Evolutionary conservation across 441 rosid species (phyloP), one percentile per base, ranked within the genome.

Genomic region (Manihot esculenta): DNA sequence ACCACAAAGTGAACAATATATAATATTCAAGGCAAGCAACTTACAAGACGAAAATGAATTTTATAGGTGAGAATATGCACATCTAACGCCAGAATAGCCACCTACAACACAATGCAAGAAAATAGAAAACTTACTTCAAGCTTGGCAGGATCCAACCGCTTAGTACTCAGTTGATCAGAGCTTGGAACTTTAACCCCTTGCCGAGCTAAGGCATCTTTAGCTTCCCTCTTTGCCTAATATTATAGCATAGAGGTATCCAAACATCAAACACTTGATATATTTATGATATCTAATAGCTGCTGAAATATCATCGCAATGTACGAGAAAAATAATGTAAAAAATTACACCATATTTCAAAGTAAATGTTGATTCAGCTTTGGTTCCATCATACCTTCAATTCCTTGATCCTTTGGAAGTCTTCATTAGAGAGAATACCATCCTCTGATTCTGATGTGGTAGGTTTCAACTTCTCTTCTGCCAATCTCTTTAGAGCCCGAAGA

Each of bases 391-490:
- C 99, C 93, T 84, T 84, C 72, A 88, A 87, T 73, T 91, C 82
- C 88, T 89, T 93, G 77, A 93, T 95, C 84, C 76, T 92, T 68
- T 60, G 84, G 77, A 95, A 95, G 79, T 95, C 98, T 74, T 89
- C 99, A 64, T 92, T 90, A n/a, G 97, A 95, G 72, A 93, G 96
- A 81, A 95, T 82, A 48, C 91, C 97, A 75, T 91, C 97, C n/a
- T 60, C 76, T 55, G 54, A 74, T 64, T 84, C 88, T 54, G 76
- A 75, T 7, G 83, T 64, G 12, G 75, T 66, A 47, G 38, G 14
- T 7, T 80, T 80, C 62, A 67, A 72, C 77, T 86, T 87, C 51
- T 80, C 84, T 77, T 83, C 91, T 42, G 96, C 93, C 59, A 87
- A 84, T 79, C 81, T 91, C 85, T 95, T 95, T 23, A 95, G 77